These are phyloP conservation scores for Fraxinus sp. DNA, from an alignment of 305 asterid species.

Conservation along the genomic window DNA sequence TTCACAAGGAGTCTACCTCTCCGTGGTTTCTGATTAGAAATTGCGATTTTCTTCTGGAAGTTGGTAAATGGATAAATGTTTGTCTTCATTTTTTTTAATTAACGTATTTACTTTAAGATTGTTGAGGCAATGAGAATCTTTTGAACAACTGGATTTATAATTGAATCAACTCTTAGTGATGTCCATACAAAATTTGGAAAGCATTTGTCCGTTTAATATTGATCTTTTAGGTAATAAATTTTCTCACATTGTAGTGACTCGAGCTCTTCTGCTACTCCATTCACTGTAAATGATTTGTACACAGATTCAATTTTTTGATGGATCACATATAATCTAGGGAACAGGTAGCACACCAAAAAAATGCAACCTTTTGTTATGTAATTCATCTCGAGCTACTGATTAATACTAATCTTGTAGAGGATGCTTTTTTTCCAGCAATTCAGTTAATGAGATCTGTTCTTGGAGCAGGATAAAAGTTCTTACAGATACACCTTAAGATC, in stretches of 20 bases:
- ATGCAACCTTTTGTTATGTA: neutral
- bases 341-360: neutral
- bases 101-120: neutral
- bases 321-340: neutral
- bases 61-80: neutral
- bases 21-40: neutral
- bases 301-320: neutral
- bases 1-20: neutral
- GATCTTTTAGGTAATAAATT: neutral
- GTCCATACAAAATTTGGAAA: neutral
- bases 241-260: neutral
- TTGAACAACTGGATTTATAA: neutral
- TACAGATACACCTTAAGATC: neutral
- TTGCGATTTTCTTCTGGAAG: neutral
- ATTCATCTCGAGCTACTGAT: neutral
- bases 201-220: neutral
- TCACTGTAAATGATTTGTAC: neutral
- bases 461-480: constrained; percentile 7
- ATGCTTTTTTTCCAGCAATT: neutral
- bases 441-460: neutral
- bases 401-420: neutral
- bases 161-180: neutral
- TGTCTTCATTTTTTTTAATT: neutral
- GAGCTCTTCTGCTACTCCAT: neutral
- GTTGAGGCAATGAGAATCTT: neutral